phyloP scores from a whole-genome alignment of 2,329 filamentous ascomycete species.

The Ciborinia camelliae region DNA sequence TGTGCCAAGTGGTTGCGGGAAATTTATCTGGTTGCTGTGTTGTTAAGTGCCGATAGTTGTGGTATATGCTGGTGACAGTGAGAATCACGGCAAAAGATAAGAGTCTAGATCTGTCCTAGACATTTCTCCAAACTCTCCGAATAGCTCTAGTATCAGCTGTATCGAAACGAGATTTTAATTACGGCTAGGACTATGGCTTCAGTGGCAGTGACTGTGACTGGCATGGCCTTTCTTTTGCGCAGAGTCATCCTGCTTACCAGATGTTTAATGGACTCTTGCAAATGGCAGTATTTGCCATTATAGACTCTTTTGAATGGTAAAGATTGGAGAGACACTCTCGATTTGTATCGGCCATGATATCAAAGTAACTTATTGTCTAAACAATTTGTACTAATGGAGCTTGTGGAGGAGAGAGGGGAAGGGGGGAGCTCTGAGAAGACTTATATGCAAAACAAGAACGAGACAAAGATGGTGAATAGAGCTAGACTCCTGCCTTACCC shows the following conservation, averaged over 20 bases:
- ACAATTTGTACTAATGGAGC: too few species aligned
- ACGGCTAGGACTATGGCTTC: not conserved
- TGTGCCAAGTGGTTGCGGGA: not conserved
- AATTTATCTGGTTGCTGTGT: not conserved
- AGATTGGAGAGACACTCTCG: not conserved
- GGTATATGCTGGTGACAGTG: not conserved
- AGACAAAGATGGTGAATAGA: not conserved
- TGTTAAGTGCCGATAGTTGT: not conserved
- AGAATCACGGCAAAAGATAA: not conserved
- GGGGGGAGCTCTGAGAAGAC: not conserved
- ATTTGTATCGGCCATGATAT: not conserved
- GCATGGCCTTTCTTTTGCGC: not conserved
- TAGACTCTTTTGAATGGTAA: not conserved
- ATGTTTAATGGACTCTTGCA: not conserved
- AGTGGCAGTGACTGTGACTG: not conserved
- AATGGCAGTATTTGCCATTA: not conserved
- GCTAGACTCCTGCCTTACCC: not conserved
- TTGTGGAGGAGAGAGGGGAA: not conserved
- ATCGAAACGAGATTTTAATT: not conserved
- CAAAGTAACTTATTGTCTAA: too few species aligned
- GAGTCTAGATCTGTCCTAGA: not conserved
- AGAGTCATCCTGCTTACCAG: too few species aligned
- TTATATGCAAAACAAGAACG: not conserved
- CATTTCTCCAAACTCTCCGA: not conserved
- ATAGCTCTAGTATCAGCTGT: too few species aligned